phyloP scores from a whole-genome alignment of 1,284 basidiomycete genomes.

The Ceratobasidium sp. region DNA sequence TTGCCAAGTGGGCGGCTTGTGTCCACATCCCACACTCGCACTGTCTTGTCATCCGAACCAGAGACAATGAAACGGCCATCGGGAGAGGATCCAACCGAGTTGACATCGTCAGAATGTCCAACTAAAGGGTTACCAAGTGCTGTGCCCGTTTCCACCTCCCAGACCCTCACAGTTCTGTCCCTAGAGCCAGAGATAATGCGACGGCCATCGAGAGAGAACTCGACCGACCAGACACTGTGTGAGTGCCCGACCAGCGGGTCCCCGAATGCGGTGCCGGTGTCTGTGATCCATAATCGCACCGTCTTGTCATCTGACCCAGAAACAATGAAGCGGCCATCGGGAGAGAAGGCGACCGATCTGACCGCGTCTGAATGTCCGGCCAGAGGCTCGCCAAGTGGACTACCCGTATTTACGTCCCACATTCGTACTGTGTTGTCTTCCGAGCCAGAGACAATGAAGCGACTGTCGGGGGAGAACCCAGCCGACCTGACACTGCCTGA shows the following conservation, averaged over 20 bases:
- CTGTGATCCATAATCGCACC: conserved; percentile 39
- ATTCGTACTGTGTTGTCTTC: conserved; percentile 3
- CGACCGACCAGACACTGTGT: conserved; percentile 10
- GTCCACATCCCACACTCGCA: conserved; percentile 15
- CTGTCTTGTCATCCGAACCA: not conserved
- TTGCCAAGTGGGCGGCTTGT: not conserved
- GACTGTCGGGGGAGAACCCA: conserved; percentile 29
- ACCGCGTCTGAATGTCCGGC: too few species aligned
- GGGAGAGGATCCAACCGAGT: conserved; percentile 12
- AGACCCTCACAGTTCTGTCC: not conserved
- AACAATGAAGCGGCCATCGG: not conserved
- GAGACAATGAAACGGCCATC: not conserved
- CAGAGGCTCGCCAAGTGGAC: too few species aligned
- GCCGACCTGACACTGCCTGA: not conserved
- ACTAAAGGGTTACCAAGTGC: conserved; percentile 28
- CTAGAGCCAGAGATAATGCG: conserved; percentile 18
- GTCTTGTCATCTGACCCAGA: conserved; percentile 25
- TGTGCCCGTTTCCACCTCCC: conserved; percentile 20
- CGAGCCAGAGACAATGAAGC: conserved; percentile 6
- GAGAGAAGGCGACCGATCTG: not conserved
- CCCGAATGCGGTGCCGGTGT: not conserved
- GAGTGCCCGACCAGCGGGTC: conserved; percentile 36
- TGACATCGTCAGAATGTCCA: conserved; percentile 30
- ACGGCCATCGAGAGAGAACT: conserved; percentile 43
- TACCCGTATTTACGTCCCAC: conserved; percentile 9